A percentile compares a stretch with the other conserved stretches of the same genome.
Conservation (phyloP, 2,329 filamentous ascomycete species). For the Coniosporium tulheliwenetii region DNA sequence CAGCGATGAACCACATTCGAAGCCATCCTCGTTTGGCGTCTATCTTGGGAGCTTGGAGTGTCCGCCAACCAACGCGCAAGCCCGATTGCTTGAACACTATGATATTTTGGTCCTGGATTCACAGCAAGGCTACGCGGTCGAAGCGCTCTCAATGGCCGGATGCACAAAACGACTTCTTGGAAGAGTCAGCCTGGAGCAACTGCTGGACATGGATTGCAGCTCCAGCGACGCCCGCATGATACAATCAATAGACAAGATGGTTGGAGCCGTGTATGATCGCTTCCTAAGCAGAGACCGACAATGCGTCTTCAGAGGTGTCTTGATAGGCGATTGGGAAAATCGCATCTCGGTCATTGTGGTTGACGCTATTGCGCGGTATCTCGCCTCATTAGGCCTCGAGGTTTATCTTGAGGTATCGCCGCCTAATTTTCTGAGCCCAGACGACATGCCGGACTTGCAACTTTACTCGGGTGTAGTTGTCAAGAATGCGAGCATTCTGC, state of each 20-base stretch:
- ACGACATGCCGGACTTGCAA: conserved; percentile 18
- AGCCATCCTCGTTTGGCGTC: conserved; percentile 9
- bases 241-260: conserved; percentile 3
- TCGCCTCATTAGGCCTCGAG: conserved; percentile 19
- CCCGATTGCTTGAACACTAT: conserved; percentile 9
- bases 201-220: conserved; percentile 1
- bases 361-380: conserved; percentile 15
- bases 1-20: too few species aligned
- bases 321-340: conserved; percentile 26
- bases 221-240: conserved; percentile 1
- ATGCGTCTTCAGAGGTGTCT: conserved; percentile 21
- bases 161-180: conserved; percentile 9
- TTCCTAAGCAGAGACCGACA: conserved; percentile 14
- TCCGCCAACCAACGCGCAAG: conserved; percentile 6
- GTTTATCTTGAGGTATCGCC: conserved; percentile 26
- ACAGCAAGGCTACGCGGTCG: conserved; percentile 6
- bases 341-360: conserved; percentile 14
- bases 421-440: conserved; percentile 20
- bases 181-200: conserved; percentile 4
- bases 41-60: conserved; percentile 12
- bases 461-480: conserved; percentile 23
- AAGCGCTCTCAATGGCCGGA: conserved; percentile 10
- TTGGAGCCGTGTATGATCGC: conserved; percentile 3
- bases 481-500: conserved; percentile 24
- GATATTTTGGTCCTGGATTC: conserved; percentile 11